Base-by-base conservation (phyloP, 2,329 filamentous ascomycete genomes). In the Aspergillus uvarum region DNA sequence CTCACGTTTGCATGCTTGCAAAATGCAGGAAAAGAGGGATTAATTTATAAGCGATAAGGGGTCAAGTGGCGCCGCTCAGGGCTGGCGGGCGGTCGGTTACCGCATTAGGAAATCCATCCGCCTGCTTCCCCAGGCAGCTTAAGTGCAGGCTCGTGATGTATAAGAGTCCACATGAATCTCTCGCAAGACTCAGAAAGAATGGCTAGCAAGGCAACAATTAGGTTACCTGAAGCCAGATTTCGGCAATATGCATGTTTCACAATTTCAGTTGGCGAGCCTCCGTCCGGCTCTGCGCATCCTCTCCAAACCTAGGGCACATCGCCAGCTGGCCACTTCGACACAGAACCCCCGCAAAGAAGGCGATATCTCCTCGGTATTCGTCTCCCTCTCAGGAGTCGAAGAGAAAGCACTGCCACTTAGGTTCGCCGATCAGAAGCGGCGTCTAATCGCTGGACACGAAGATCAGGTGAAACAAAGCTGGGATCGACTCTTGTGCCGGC, bases 321-420 rank as follows among this genome's bases (percentile, higher is more conserved):
- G 47, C 5, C 47, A 49, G 21, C 19, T 49, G n/a, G 47, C 47
- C 19, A 49, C 47, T 22, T 8, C 22, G 21, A 24, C 47, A 14
- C 47, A 21, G 47, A 24, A 21, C 12, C 14, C 35, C 29, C 56
- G 56, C 10, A 53, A 60, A 55, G 58, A 63, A 38, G 60, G 62
- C 31, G 60, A 64, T n/a, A 64, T 63, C 24, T 64, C 62, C 3
- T 64, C 60, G 1, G 60, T 64, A 2, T 64, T 64, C 19, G 54
- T 53, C 5, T 59, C 58, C 14, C 51, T 64, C 38, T 64, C 62
- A 2, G 62, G 62, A 3, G 56, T 47, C 12, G 54, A 60, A 44
- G 51, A 52, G 24, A 2, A 26, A 3, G 48, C 60, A 7, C 53
- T 64, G 12, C 52, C 58, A 3, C 51, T 51, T 14, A 51, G 55